Evolutionary conservation across 2,329 filamentous ascomycete species (phyloP).

Genomic region (Ascochyta fabae): DNA sequence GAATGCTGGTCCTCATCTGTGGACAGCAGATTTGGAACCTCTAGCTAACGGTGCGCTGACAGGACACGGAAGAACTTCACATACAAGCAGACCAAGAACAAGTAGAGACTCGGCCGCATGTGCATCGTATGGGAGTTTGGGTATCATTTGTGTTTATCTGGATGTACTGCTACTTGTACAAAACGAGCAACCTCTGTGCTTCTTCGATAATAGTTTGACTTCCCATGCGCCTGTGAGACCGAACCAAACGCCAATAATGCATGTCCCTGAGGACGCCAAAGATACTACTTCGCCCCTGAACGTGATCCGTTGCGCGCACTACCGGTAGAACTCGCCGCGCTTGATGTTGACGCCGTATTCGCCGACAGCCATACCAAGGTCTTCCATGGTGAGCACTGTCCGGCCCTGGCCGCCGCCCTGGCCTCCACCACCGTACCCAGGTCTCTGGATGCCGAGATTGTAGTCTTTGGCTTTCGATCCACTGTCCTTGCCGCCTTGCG

Average conservation of each 20-base stretch:
- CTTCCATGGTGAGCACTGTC: slow-evolving; percentile 97
- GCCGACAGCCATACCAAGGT: slow-evolving; percentile 94
- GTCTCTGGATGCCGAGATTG: slow-evolving; percentile 57
- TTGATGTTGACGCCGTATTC: slow-evolving; percentile 99
- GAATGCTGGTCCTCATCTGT: too few relatives aligned
- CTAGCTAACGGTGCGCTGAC: slow-evolving; percentile 17
- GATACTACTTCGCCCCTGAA: neutral
- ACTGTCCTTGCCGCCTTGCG: slow-evolving; percentile 57
- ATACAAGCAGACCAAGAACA: slow-evolving; percentile 76
- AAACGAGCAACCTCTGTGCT: slow-evolving; percentile 24
- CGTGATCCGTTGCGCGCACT: slow-evolving; percentile 28
- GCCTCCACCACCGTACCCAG: slow-evolving; percentile 76
- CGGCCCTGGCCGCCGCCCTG: slow-evolving; percentile 87
- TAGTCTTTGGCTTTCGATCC: slow-evolving; percentile 54
- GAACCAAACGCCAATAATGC: slow-evolving; percentile 39
- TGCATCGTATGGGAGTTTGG: slow-evolving; percentile 45
- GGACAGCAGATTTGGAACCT: neutral
- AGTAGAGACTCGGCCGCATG: slow-evolving; percentile 49
- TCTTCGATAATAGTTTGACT: slow-evolving; percentile 1
- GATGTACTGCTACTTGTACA: slow-evolving; percentile 46
- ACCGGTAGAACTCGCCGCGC: slow-evolving; percentile 95
- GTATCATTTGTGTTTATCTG: slow-evolving; percentile 44
- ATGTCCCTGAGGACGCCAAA: slow-evolving; percentile 7
- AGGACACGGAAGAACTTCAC: slow-evolving; percentile 72
- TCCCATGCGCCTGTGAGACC: slow-evolving; percentile 28